Conservation (phyloP, 1,284 basidiomycete species). For the Ustilago cynodontis region DNA sequence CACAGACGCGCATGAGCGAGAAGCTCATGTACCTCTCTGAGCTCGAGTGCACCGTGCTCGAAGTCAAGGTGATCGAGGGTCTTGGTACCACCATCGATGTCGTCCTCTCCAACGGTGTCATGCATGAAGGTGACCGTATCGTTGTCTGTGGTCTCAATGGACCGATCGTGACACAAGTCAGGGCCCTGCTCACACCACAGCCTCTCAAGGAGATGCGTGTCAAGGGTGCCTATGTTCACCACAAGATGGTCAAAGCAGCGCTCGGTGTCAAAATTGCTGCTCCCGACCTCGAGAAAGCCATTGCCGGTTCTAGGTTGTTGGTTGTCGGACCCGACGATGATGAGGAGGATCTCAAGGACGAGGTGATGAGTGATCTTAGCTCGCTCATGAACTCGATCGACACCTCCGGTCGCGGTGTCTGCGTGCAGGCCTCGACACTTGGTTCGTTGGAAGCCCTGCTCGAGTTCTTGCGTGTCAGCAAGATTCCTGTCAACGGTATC, state of each 20-base stretch:
- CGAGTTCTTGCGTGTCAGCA: constrained; percentile 93
- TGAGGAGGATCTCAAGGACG: constrained; percentile 92
- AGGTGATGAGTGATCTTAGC: constrained; percentile 96
- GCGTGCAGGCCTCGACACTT: constrained; percentile 96
- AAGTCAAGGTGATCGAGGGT: constrained; percentile 99
- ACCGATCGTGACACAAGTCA: constrained; percentile 93
- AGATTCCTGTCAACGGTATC: constrained; percentile 89
- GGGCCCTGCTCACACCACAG: constrained; percentile 95
- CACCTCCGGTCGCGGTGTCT: constrained; percentile 94
- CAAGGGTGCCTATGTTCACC: constrained; percentile 97
- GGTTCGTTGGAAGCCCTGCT: constrained; percentile 97
- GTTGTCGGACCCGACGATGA: constrained; percentile 94
- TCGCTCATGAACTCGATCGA: constrained; percentile 90
- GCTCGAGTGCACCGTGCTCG: constrained; percentile 97
- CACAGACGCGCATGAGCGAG: constrained; percentile 97
- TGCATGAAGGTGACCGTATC: constrained; percentile 92
- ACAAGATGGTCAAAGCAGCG: constrained; percentile 97
- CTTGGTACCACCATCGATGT: constrained; percentile 98
- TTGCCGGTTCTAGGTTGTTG: constrained; percentile 93
- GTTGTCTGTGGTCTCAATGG: constrained; percentile 98
- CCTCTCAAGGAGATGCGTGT: constrained; percentile 95
- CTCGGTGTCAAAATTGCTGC: constrained; percentile 97
- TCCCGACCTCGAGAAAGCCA: constrained; percentile 97
- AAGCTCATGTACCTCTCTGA: constrained; percentile 98
- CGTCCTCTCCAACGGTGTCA: constrained; percentile 92